Base-by-base conservation (phyloP, 441 rosid species). In the Rhodomyrtus psidioides region DNA sequence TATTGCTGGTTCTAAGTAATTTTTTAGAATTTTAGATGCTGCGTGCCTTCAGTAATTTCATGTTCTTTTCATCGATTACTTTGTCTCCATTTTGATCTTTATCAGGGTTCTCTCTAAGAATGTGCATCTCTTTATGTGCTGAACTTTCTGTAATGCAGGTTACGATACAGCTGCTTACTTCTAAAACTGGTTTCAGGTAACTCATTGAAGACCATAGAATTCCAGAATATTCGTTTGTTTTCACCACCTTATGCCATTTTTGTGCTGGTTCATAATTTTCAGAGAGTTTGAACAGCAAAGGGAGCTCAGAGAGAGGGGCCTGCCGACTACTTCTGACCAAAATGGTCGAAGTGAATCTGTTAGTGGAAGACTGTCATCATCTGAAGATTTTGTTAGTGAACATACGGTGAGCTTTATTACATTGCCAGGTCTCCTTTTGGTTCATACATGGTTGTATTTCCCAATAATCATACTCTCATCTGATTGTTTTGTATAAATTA, bases 241-340 rank as follows among this genome's bases (percentile, higher is more conserved):
- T 56, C 53, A 57, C 83, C 87, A 83, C 87, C 86, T 55, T 70
- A 79, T 84, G 44, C 79, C 49, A 70, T 21, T 70, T 70, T 84
- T 70, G 58, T 76, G 53, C 57, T 83, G 46, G 46, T 79, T 26
- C 12, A 76, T 53, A 34, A 84, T 87, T 90, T 90, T 87, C 90
- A 96, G 99, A 90, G 99, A 98, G 91, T 98, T 98, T 85, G 99
- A 98, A 90, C 99, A 94, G 92, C 99, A 96, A 90, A 94, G 99
- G 91, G 99, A 98, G 91, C 92, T 94, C 83, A 93, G 97, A 89
- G 99, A 96, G 87, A 93, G 92, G 90, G 98, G 98, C 86, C 88
- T 96, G 74, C 96, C 90, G 89, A 85, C 90, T 24, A 90, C 91
- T 87, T 87, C 94, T 85, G 95, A 93, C 84, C 98, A 93, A 55